These are phyloP conservation scores for Pseudogymnoascus sp. DNA, from an alignment of 2,329 filamentous ascomycete genomes.

Conservation along the genomic window DNA sequence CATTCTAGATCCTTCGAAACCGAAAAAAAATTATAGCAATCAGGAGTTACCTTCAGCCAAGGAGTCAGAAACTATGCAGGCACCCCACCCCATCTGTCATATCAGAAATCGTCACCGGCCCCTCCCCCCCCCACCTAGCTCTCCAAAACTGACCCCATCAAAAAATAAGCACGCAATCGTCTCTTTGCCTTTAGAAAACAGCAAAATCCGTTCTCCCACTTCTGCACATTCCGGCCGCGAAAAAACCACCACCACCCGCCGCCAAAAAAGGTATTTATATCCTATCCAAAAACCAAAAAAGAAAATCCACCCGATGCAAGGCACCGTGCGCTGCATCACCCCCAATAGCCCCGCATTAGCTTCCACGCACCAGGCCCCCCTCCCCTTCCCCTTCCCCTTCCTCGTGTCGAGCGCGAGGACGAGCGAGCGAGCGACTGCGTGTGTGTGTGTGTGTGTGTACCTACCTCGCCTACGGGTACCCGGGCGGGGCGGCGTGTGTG, in stretches of 20 bases:
- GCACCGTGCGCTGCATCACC: constrained; percentile 11
- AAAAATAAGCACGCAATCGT: not conserved
- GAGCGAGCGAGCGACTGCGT: too few relatives aligned
- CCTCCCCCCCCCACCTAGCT: not conserved
- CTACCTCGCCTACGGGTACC: too few relatives aligned
- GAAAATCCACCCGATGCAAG: not conserved
- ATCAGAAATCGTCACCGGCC: not conserved
- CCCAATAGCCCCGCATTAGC: not conserved
- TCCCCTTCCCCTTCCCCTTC: too few relatives aligned
- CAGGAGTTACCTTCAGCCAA: not conserved
- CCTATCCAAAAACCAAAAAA: not conserved
- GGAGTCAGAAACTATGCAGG: not conserved
- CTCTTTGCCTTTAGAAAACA: too few relatives aligned
- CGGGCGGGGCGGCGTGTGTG: too few relatives aligned
- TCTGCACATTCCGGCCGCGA: too few relatives aligned
- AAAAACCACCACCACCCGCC: too few relatives aligned
- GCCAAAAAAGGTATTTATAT: not conserved
- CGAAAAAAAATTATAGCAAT: not conserved
- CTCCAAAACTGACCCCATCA: not conserved
- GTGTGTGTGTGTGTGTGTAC: too few relatives aligned
- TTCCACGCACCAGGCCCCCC: not conserved
- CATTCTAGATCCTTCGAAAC: not conserved
- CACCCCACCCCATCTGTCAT: not conserved
- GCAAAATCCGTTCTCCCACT: too few relatives aligned
- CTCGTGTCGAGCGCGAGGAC: too few relatives aligned